Evolutionary conservation across 139 green algal genomes (phyloP), one percentile per base, ranked within the genome.

Genomic region (Micromonas commoda): DNA sequence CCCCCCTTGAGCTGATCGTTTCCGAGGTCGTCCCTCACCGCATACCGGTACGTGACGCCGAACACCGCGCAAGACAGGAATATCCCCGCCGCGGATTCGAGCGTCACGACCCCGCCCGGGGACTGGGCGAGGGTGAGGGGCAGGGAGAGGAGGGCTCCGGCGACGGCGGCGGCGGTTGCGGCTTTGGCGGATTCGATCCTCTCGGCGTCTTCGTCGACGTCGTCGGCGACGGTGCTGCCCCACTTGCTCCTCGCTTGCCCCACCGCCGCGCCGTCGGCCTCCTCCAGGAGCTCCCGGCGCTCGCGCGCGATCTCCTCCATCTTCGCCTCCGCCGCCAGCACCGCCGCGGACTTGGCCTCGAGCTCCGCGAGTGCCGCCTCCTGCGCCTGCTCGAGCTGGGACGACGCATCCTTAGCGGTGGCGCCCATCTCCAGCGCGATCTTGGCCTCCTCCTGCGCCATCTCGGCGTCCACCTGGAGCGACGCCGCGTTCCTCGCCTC

Each of bases 1-100:
- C 80, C 80, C 1, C 80, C 54, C 74, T 84, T 81, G 26, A 84
- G 60, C n/a, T 81, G 52, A 24, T 34, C 53, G 74, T 84, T 81
- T 13, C 35, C 64, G 29, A 73, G 16, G 71, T 84, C 74, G 33
- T 34, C 19, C 1, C 80, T 63, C 2, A 84, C 37, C 21, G 73
- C 73, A 45, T 84, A 84, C 0, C 80, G 71, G 38, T 83, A 83
- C 5, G 38, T 71, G 19, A 83, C 60, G 19, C 78, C 78, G 68
- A 83, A 83, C 19, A 83, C 34, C 32, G 34, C 38, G 77, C 68
- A 78, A 21, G 77, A 71, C 0, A 54, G 0, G 9, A 57, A 57
- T 9, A 57, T 16, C 9, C 45, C 45, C 9, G 45, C 45, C 9
- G 16, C 45, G 45, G 45, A 57, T 57, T 57, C 9, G 16, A 33